Evolutionary conservation across 164 flowering plant genomes (phyloP).

Genomic region (Nymphaea colorata): DNA sequence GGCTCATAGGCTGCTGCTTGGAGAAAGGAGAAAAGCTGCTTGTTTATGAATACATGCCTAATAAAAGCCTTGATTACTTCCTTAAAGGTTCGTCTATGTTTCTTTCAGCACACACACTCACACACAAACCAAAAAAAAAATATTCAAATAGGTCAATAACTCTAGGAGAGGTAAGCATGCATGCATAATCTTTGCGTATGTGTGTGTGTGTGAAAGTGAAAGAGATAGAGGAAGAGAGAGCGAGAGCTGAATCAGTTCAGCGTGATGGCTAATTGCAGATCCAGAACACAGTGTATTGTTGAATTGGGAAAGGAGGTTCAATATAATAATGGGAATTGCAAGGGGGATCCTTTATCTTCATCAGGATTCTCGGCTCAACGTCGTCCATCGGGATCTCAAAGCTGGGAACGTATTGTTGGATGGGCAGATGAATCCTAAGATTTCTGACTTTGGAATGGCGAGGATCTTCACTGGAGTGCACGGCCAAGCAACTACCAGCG

Average conservation of each 20-base stretch:
- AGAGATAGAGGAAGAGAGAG: no score
- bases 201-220: no score
- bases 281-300: slow-evolving; percentile 1
- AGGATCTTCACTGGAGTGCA: slow-evolving; percentile 7
- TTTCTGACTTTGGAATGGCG: slow-evolving; percentile 27
- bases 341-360: slow-evolving; percentile 22
- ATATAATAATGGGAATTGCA: slow-evolving; percentile 15
- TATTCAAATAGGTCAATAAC: no score
- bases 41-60: slow-evolving; percentile 5
- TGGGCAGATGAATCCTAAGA: slow-evolving; percentile 17
- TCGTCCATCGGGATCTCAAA: slow-evolving; percentile 25
- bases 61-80: neutral
- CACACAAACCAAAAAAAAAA: no score
- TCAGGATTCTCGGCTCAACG: slow-evolving; percentile 10
- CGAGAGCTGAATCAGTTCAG: no score
- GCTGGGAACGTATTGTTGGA: slow-evolving; percentile 25
- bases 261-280: slow-evolving; percentile 1
- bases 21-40: neutral
- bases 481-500: slow-evolving; percentile 7
- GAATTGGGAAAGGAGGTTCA: slow-evolving; percentile 8
- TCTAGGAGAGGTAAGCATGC: no score
- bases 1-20: neutral
- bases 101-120: no score
- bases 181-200: no score
- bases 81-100: neutral